Evolutionary conservation across 116 monocot species (phyloP), one percentile per base, ranked within the genome.

Genomic region (Iris pallida): DNA sequence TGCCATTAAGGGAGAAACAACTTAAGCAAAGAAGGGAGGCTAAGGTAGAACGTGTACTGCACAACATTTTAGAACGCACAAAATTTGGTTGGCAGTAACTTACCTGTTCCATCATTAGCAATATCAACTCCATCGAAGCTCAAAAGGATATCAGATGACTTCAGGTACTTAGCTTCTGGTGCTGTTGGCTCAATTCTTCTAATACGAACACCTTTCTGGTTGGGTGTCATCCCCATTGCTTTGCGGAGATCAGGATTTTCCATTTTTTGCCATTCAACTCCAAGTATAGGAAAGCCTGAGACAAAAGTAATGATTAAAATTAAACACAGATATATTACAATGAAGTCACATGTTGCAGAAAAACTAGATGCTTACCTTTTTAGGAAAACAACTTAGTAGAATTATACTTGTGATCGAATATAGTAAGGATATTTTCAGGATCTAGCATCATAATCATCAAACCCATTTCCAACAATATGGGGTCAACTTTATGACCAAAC

Each of bases 71-170:
- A 30, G 30, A 3, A 30, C 30, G 30, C 30, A 30, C 30, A 20
- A 19, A 16, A 20, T 13, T 30, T 30, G 30, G 30, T 12, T 49
- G 54, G 18, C 48, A 48, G 12, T 16, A 6, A 51, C 66, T 55
- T 73, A 93, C 93, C 82, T 47, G 93, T 93, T 65, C 93, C 93
- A 69, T 93, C 93, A 79, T 93, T 89, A 69, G 93, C 93, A 74
- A 93, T 93, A 69, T 93, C 78, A 69, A 93, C 78, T 58, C 93
- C 93, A 84, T 93, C 93, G 87, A 93, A 93, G 71, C 89, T 87
- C 44, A 93, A 74, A 40, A 93, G 75, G 70, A 93, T 86, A 68
- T 93, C 93, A 57, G 93, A 93, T 47, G 84, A 78, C 66, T 87
- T 81, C 30, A 93, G 41, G 65, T 61, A 84, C 42, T 85, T 60